These are phyloP conservation scores for Boletus insuetus DNA, from an alignment of 768 basidiomycete genomes.

Conservation along the genomic window DNA sequence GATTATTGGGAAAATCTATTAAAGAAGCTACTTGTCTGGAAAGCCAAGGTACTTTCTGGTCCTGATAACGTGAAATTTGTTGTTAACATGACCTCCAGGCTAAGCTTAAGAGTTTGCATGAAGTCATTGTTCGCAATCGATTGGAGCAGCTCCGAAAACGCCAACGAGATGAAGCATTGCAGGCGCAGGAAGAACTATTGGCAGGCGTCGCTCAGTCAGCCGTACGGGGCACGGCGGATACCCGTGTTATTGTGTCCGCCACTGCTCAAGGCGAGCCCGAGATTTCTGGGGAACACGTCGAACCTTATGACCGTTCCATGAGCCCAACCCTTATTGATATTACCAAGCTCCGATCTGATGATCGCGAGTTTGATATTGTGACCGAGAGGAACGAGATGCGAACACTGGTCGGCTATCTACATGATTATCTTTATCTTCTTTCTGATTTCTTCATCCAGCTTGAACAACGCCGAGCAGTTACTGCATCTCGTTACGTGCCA, in stretches of 20 bases:
- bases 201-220: constrained; percentile 71
- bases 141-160: constrained; percentile 93
- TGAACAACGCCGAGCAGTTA: constrained; percentile 74
- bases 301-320: constrained; percentile 84
- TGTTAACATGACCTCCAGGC: constrained; percentile 49
- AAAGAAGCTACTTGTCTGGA: constrained; percentile 93
- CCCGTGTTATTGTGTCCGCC: constrained; percentile 36
- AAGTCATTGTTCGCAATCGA: constrained; percentile 94
- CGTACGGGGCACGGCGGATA: constrained; percentile 40
- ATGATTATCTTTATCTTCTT: neutral
- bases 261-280: constrained; percentile 35
- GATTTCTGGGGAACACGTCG: constrained; percentile 55
- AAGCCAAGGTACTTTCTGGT: constrained; percentile 71
- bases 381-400: constrained; percentile 62
- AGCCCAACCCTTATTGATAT: constrained; percentile 77
- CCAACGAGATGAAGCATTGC: constrained; percentile 93
- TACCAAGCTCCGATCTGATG: constrained; percentile 66
- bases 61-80: neutral
- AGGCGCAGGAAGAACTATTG: constrained; percentile 87
- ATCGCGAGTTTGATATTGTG: constrained; percentile 77
- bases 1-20: constrained; percentile 97
- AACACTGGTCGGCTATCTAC: constrained; percentile 50
- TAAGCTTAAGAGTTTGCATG: constrained; percentile 88
- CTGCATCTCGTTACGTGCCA: constrained; percentile 84
- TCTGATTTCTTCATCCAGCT: constrained; percentile 39